Base-by-base conservation (phyloP, 768 basidiomycete species). In the Amanita rubescens region DNA sequence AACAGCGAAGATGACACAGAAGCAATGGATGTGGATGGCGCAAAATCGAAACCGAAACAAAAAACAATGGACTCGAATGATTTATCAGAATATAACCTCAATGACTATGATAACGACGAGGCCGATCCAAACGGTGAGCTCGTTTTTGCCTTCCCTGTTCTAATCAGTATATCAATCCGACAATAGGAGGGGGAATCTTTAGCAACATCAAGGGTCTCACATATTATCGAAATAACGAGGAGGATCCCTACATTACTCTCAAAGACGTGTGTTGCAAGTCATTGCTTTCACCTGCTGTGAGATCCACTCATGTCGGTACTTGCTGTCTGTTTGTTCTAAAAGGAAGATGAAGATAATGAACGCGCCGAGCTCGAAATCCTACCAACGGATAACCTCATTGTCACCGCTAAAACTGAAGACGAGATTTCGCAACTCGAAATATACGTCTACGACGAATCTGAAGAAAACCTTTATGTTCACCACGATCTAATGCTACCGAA, bases 401-500 rank as follows among this genome's bases (percentile, higher is more conserved):
- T 97, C 27, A 73, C 84, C 32, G 94, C 94, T 32, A 94, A 94
- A 81, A 97, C 95, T 0, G 91, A 94, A 64, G 94, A 97, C 68
- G 94, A 98, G 58, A 81, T 98, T 51, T 94, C 94, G 1, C 93
- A 96, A 58, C 79, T 98, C 51, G 95, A 98, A 66, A 78, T 96
- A 59, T 95, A 95, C 70, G 85, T 97, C 62, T 98, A 96, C 69
- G 93, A 97, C 67, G 93, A 95, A 63, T 76, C 81, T 0, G 75
- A 89, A 71, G 91, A 94, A 65, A 92, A 91, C 65, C 80, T 98
- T 39, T 98, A 94, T 65, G 89, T 87, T 35, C 96, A 98, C 67
- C 96, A 99, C 69, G 96, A 99, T 67, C 78, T 97, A 66, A 91
- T 99, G 85, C 80, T 99, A 27, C 94, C 95, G 58, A 92, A 91